These are phyloP conservation scores for Trichoderma atroviride DNA, from an alignment of 2,329 filamentous ascomycete genomes.

Conservation along the genomic window DNA sequence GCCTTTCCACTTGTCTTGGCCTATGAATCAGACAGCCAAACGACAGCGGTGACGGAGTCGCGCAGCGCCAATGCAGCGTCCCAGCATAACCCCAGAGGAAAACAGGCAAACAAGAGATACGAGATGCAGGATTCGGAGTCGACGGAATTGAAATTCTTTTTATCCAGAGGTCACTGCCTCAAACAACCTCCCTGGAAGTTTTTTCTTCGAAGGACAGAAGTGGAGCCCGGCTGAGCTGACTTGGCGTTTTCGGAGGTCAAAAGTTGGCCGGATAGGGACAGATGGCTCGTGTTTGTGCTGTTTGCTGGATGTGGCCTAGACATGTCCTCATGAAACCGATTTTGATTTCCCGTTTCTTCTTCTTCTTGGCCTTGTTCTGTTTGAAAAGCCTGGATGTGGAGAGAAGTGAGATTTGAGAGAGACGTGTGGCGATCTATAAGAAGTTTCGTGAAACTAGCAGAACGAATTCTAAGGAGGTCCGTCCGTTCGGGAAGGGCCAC, in stretches of 20 bases:
- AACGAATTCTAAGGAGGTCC: neutral
- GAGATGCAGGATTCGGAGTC: neutral
- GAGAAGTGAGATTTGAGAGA: neutral
- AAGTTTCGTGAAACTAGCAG: neutral
- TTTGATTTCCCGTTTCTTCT: neutral
- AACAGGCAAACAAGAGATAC: neutral
- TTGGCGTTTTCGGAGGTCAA: slow-evolving; percentile 2
- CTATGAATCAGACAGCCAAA: neutral
- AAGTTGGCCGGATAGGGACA: neutral
- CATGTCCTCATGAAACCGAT: neutral
- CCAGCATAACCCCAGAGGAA: neutral
- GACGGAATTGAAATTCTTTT: neutral
- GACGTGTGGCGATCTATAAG: neutral
- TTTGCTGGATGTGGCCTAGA: neutral
- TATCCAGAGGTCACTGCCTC: neutral
- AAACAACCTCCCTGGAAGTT: neutral
- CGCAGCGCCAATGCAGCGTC: neutral
- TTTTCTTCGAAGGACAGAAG: neutral
- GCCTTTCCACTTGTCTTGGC: slow-evolving; percentile 2
- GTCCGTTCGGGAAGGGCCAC: neutral
- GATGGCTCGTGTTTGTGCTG: neutral
- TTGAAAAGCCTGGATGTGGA: neutral
- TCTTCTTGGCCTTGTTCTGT: neutral
- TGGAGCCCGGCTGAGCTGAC: slow-evolving; percentile 17
- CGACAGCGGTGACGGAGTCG: neutral